Evolutionary conservation across 306 rosid species (phyloP), one percentile per base, ranked within the genome.

Genomic region (Oemleria cerasiformis): DNA sequence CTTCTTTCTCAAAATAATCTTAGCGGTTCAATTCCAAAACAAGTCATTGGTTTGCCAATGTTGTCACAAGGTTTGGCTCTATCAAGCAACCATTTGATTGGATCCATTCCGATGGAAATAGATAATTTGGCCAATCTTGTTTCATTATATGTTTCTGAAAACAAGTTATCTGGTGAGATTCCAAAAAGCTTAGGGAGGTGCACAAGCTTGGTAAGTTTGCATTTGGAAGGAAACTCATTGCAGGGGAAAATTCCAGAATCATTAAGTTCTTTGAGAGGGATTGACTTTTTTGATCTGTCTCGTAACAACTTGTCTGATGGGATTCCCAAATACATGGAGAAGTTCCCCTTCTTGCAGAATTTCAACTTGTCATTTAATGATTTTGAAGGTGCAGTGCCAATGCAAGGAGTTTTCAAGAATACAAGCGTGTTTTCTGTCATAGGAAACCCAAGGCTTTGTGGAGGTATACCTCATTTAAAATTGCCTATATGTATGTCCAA

Each of bases 361-460:
- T 45, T 78, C 30, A 41, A 82, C 50, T 42, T 82, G 2, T 82
- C 86, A 3, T 71, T 54, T 43, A 82, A 82, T 45, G 25, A 71
- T 17, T 49, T 82, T 5, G 73, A 80, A 67, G 86, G 78, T 6
- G 72, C 75, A 34, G 49, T 78, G 14, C 78, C 77, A 2, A 61
- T 2, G 2, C 5, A 23, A 38, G 83, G 75, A n/a, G n/a, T 82
- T 13, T 78, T 82, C 55, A 38, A 0, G 5, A 82, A 75, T 25
- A 6, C 12, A 58, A 71, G 55, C 36, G 73, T 36, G 0, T 15
- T 80, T 7, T 61, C 63, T 5, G 0, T 80, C 19, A 0, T 16
- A 0, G 84, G 75, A 66, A 76, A 80, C 21, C 20, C 2, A 7
- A 51, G 25, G n/a, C 75, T 65, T 50, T 75, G 77, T n/a, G 53